A percentile compares a stretch with the other conserved stretches of the same genome.
These are phyloP conservation scores for Allium sativum DNA, from an alignment of 106 monocot genomes.

Conservation along the genomic window DNA sequence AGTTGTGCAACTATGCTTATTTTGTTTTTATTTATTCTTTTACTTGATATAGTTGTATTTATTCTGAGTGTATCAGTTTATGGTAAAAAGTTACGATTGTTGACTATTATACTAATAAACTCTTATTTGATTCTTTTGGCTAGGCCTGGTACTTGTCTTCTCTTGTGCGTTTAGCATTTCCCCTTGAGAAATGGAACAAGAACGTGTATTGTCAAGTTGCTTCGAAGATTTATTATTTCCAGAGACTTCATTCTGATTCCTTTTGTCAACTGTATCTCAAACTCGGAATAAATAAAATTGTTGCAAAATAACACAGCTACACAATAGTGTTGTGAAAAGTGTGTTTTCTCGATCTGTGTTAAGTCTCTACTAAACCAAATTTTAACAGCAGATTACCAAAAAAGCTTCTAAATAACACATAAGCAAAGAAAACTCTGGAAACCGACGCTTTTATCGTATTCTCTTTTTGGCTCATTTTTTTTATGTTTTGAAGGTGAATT, in stretches of 20 bases:
- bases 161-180: conserved; percentile 19
- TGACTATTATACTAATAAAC: background rate
- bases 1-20: background rate
- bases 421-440: background rate
- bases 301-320: conserved; percentile 11
- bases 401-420: conserved; percentile 15
- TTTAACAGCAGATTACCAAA: conserved; percentile 10
- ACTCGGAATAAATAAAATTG: conserved; percentile 31
- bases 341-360: conserved; percentile 1
- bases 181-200: conserved; percentile 68
- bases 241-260: conserved; percentile 58
- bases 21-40: background rate
- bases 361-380: conserved; percentile 6
- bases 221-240: conserved; percentile 44
- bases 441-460: background rate
- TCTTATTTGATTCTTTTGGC: background rate
- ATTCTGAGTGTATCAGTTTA: no score
- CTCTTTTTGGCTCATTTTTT: background rate
- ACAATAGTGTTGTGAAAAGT: background rate
- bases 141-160: conserved; percentile 22
- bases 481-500: conserved; percentile 17
- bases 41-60: no score
- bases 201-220: conserved; percentile 39
- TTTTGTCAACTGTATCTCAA: conserved; percentile 75
- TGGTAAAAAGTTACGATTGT: no score